Percentiles rank a stretch among this genome's conserved stretches.
Evolutionary conservation across 2,329 filamentous ascomycete genomes (phyloP).

Genomic region (Hyphodiscus sp.): DNA sequence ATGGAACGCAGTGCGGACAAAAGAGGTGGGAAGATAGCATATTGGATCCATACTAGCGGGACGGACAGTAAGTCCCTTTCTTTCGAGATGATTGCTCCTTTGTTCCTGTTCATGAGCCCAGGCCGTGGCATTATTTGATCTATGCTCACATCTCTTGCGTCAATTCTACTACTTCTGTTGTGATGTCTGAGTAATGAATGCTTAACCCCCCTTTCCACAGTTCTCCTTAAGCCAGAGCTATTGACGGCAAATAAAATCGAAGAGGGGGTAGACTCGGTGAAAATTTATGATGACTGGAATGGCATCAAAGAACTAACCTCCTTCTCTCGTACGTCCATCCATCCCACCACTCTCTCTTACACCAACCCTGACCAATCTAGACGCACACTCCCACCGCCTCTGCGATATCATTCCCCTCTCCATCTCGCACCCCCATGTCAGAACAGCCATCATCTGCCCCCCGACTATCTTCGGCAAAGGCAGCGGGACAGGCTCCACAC

Average conservation of each 20-base stretch:
- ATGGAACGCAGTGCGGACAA: constrained; percentile 23
- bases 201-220: too few species aligned
- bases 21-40: constrained; percentile 37
- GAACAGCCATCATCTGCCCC: constrained; percentile 56
- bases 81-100: too few species aligned
- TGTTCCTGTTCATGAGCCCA: too few species aligned
- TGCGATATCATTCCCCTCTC: constrained; percentile 59
- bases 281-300: constrained; percentile 53
- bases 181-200: too few species aligned
- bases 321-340: constrained; percentile 2
- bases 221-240: constrained; percentile 29
- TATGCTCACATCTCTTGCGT: too few species aligned
- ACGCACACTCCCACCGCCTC: constrained; percentile 54
- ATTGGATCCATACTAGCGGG: constrained; percentile 44
- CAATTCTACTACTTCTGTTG: too few species aligned
- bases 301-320: constrained; percentile 47
- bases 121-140: too few species aligned
- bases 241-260: constrained; percentile 11
- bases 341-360: constrained; percentile 27
- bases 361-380: constrained; percentile 32
- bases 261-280: constrained; percentile 35
- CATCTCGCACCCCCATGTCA: constrained; percentile 48
- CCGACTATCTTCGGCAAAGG: constrained; percentile 55
- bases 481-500: constrained; percentile 47
- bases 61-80: too few species aligned